phyloP scores from a whole-genome alignment of 768 basidiomycete genomes.

The Suillus occidentalis region DNA sequence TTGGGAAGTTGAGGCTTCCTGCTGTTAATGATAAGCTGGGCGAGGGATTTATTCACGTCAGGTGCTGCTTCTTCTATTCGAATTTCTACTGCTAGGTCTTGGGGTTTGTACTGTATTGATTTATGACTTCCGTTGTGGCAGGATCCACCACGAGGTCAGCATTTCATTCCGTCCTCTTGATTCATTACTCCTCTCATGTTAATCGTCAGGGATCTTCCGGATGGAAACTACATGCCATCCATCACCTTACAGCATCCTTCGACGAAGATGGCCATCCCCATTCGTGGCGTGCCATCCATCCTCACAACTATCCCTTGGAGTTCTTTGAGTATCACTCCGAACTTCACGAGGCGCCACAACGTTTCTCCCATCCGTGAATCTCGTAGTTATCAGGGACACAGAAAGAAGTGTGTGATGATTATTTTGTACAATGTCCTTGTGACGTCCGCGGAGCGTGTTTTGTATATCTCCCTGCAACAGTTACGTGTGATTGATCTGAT shows the following conservation, averaged over 20 bases:
- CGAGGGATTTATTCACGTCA: constrained; percentile 68
- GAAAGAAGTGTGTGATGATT: constrained; percentile 1
- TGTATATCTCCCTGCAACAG: not conserved
- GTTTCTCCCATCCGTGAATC: not conserved
- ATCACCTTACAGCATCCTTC: constrained; percentile 1
- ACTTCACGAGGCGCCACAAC: constrained; percentile 3
- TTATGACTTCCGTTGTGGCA: not conserved
- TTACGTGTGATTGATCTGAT: constrained; percentile 6
- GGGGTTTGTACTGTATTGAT: not conserved
- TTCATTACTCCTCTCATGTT: not conserved
- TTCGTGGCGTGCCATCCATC: constrained; percentile 67
- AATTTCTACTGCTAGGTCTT: not conserved
- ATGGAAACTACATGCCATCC: constrained; percentile 4
- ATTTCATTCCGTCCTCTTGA: too few relatives aligned
- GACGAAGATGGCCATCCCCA: constrained; percentile 49
- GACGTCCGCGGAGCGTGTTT: constrained; percentile 6
- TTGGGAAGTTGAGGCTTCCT: constrained; percentile 76
- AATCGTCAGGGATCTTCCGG: not conserved
- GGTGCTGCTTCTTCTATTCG: constrained; percentile 41
- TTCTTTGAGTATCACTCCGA: constrained; percentile 24
- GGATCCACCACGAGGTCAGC: constrained; percentile 4
- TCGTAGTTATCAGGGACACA: not conserved
- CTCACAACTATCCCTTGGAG: constrained; percentile 48
- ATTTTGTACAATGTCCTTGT: constrained; percentile 1
- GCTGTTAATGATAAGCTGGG: constrained; percentile 61